Evolutionary conservation across 257 asterid species (phyloP), one percentile per base, ranked within the genome.

Genomic region (Solanum pennellii): DNA sequence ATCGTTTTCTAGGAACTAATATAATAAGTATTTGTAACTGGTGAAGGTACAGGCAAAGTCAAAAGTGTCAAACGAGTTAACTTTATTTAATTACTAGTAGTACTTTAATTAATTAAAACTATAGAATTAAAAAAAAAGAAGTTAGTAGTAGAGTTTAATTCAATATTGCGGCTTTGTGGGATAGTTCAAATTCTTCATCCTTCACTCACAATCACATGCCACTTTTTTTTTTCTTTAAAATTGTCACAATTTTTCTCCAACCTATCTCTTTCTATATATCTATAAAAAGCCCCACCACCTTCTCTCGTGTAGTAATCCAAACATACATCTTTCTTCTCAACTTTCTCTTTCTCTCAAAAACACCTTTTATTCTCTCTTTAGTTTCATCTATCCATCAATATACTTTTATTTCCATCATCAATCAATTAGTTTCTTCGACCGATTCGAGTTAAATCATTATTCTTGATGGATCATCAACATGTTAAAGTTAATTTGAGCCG

Each of bases 391-490:
- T 76, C 37, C 12, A 42, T 42, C 83, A 41, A 13, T 49, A 13
- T 49, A n/a, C 13, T 31, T n/a, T 76, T 76, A 31, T 76, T 25
- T 68, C 75, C 62, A 71, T 87, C 74, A 85, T 45, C 80, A 47
- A 88, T 45, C 76, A 84, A 52, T 52, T 20, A 52, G 23, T 59
- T 49, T 56, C 86, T 83, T 71, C 35, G 33, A n/a, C 82, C 10
- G 10, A 23, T 52, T 79, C 82, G 37, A 83, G 73, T 12, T 37
- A 39, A 33, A 35, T 39, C 74, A 84, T 65, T n/a, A 35, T 15
- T 83, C 35, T 21, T 41, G 66, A 89, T 92, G 95, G 92, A 93
- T 84, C 90, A 25, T 76, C 60, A n/a, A 15, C 83, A 42, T 42
- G 60, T n/a, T 42, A 76, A 42, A 42, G 60, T 45, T 4, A 37